Conservation (phyloP, 305 asterid genomes). For the Solanum hybrid region DNA sequence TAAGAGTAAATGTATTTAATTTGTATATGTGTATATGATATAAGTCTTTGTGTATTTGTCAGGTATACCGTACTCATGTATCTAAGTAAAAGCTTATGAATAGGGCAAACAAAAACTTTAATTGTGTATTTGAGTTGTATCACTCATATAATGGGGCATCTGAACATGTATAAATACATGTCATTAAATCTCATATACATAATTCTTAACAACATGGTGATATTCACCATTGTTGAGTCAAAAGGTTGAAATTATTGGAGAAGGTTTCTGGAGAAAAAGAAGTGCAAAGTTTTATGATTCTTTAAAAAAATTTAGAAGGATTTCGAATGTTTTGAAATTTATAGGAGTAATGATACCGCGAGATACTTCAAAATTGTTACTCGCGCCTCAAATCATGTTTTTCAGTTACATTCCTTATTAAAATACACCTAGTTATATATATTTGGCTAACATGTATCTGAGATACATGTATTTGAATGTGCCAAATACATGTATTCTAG, state of each 20-base stretch:
- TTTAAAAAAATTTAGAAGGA: not conserved
- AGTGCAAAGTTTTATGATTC: not conserved
- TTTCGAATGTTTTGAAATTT: too few relatives aligned
- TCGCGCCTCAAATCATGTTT: not conserved
- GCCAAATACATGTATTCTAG: too few relatives aligned
- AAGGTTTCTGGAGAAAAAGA: not conserved
- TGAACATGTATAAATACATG: too few relatives aligned
- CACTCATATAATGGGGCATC: not conserved
- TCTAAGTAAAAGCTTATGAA: not conserved
- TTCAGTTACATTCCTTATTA: too few relatives aligned
- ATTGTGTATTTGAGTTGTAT: not conserved
- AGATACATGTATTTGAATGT: not conserved
- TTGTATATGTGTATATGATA: too few relatives aligned
- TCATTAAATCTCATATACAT: too few relatives aligned
- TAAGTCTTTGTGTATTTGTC: too few relatives aligned
- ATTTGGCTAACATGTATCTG: too few relatives aligned
- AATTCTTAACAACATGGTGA: not conserved
- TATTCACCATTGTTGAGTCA: not conserved
- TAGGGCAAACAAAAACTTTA: too few relatives aligned
- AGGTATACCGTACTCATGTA: not conserved
- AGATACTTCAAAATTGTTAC: not conserved
- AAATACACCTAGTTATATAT: too few relatives aligned
- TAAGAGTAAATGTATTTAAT: not conserved
- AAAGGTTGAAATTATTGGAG: not conserved
- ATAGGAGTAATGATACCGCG: not conserved